A percentile compares a stretch with the other conserved stretches of the same genome.
Conservation (phyloP, 495 filamentous ascomycete genomes). For the Xylaria sp. region DNA sequence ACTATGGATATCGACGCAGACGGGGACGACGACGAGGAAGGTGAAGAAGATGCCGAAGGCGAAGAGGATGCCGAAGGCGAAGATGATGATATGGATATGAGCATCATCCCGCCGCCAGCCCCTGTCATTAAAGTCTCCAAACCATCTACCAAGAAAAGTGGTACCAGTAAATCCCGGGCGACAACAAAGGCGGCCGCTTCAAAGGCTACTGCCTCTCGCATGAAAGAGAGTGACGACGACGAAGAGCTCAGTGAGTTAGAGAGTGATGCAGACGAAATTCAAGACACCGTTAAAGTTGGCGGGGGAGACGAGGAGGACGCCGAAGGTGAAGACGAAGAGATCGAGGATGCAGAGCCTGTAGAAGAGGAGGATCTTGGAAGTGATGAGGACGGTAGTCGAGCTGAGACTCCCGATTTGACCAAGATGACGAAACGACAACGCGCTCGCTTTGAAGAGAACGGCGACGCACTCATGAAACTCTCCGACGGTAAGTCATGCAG, state of each 20-base stretch:
- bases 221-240: conserved; percentile 52
- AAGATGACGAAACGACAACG: conserved; percentile 90
- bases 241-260: conserved; percentile 57
- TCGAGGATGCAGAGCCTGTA: conserved; percentile 58
- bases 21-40: too few relatives aligned
- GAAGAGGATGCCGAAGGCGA: conserved; percentile 57
- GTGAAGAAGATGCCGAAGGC: conserved; percentile 55
- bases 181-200: conserved; percentile 30
- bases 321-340: conserved; percentile 71
- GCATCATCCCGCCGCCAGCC: conserved; percentile 43
- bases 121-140: conserved; percentile 56
- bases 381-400: conserved; percentile 68
- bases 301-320: conserved; percentile 55
- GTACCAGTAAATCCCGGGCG: conserved; percentile 38
- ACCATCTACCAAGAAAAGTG: conserved; percentile 36
- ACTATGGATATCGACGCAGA: conserved; percentile 47
- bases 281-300: conserved; percentile 50
- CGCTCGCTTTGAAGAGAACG: conserved; percentile 70
- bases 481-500: conserved; percentile 65
- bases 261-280: conserved; percentile 58
- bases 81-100: conserved; percentile 55
- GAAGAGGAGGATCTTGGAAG: conserved; percentile 68
- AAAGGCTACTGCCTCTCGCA: conserved; percentile 37
- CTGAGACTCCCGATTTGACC: conserved; percentile 77
- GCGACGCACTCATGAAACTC: conserved; percentile 69